phyloP scores from a whole-genome alignment of 805 yeast species.

The Metschnikowia lochheadii region DNA sequence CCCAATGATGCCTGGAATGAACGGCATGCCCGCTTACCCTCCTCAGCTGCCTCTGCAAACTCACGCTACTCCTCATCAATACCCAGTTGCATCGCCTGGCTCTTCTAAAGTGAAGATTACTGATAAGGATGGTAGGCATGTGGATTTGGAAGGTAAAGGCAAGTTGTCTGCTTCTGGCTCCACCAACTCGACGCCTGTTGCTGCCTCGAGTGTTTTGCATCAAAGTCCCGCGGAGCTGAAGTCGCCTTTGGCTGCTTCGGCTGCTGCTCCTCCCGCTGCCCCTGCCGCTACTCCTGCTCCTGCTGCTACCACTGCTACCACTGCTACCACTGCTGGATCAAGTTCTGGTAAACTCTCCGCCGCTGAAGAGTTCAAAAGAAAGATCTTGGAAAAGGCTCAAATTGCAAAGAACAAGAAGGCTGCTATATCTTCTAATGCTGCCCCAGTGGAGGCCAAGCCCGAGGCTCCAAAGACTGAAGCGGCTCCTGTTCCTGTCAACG shows the following conservation, averaged over 20 bases:
- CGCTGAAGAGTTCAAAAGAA: slow-evolving; percentile 38
- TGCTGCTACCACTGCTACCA: slow-evolving; percentile 4
- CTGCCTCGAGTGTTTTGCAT: slow-evolving; percentile 26
- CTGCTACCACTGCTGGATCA: slow-evolving; percentile 14
- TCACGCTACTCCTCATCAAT: slow-evolving; percentile 11
- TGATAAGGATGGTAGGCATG: slow-evolving; percentile 40
- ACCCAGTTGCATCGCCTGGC: slow-evolving; percentile 13
- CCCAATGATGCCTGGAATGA: slow-evolving; percentile 16
- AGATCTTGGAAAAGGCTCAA: slow-evolving; percentile 27
- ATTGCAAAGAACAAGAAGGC: slow-evolving; percentile 19
- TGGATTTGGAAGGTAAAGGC: slow-evolving; percentile 41
- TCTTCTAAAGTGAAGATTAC: slow-evolving; percentile 34
- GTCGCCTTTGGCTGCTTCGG: slow-evolving; percentile 4
- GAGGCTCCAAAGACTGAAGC: not conserved
- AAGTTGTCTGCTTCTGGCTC: slow-evolving; percentile 23
- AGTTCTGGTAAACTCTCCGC: slow-evolving; percentile 15
- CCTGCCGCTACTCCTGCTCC: slow-evolving; percentile 5
- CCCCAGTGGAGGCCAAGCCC: slow-evolving; percentile 1
- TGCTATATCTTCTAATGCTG: slow-evolving; percentile 9
- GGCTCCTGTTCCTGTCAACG: not conserved
- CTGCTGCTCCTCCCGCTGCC: too few relatives aligned
- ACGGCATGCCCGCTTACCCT: slow-evolving; percentile 14
- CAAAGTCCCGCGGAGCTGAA: slow-evolving; percentile 2
- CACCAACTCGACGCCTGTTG: slow-evolving; percentile 27
- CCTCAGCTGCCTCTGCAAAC: slow-evolving; percentile 18